Percentiles rank a stretch among this genome's conserved stretches.
These are phyloP conservation scores for Blastobotrys attinorum DNA, from an alignment of 805 yeast genomes.

Conservation along the genomic window DNA sequence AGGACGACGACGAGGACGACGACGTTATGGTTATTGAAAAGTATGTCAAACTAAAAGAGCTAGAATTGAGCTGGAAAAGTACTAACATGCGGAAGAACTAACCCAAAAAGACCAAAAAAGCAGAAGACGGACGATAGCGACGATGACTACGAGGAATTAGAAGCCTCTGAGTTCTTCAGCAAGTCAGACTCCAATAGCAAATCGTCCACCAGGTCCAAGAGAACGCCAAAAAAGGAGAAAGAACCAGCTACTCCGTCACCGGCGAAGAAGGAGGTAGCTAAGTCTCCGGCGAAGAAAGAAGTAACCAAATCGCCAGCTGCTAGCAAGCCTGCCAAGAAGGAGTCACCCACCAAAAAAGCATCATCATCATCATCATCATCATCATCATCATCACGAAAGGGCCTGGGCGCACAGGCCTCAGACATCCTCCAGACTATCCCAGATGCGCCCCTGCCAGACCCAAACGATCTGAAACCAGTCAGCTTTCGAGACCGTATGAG, in stretches of 20 bases:
- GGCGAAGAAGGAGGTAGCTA: no score
- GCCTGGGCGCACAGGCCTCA: slow-evolving; percentile 57
- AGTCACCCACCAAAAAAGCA: no score
- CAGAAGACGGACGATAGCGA: slow-evolving; percentile 5
- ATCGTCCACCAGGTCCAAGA: not conserved
- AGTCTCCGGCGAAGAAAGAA: no score
- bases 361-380: not conserved
- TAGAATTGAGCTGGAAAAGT: not conserved
- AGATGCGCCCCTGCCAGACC: slow-evolving; percentile 57
- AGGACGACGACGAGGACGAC: slow-evolving; percentile 6
- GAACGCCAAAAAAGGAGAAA: no score
- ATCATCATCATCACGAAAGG: slow-evolving; percentile 19
- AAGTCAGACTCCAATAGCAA: not conserved
- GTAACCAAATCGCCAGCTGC: no score
- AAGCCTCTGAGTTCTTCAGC: not conserved
- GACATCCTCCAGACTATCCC: slow-evolving; percentile 59
- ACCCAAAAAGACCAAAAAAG: not conserved
- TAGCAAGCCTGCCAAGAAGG: not conserved
- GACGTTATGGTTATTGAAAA: not conserved
- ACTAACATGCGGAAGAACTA: not conserved
- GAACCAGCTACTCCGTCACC: no score
- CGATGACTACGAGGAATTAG: slow-evolving; percentile 5
- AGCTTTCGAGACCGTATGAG: slow-evolving; percentile 54
- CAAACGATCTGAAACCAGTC: slow-evolving; percentile 41
- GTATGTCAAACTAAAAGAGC: not conserved